Evolutionary conservation across 208 protist genomes (phyloP).

Genomic region (Trypanosoma rangeli): DNA sequence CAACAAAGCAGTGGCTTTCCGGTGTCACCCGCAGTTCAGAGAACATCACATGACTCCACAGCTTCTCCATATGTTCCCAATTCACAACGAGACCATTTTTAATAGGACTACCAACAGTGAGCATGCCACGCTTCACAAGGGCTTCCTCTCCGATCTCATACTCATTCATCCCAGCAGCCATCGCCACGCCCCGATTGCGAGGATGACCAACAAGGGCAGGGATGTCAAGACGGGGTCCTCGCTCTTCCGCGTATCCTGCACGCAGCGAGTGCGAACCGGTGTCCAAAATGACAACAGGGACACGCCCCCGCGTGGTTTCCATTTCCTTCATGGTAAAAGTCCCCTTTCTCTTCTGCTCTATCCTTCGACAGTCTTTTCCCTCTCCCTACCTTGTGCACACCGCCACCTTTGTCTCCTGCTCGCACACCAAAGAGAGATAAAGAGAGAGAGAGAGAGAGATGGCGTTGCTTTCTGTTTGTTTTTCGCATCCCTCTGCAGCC

Average conservation of each 20-base stretch:
- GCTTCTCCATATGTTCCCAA: constrained; percentile 92
- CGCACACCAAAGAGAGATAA: neutral
- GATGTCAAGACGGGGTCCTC: constrained; percentile 80
- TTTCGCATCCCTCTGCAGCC: neutral
- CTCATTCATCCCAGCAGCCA: constrained; percentile 91
- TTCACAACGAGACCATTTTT: constrained; percentile 76
- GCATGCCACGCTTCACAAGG: constrained; percentile 80
- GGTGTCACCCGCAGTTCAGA: constrained; percentile 87
- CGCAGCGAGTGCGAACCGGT: constrained; percentile 76
- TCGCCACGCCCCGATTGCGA: constrained; percentile 87
- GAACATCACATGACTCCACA: constrained; percentile 93
- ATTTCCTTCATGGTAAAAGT: constrained; percentile 1
- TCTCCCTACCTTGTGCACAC: neutral
- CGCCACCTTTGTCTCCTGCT: neutral
- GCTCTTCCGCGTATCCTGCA: constrained; percentile 86
- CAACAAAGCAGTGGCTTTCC: constrained; percentile 90
- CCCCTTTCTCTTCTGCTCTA: neutral
- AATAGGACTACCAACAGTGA: constrained; percentile 70
- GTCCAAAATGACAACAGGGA: constrained; percentile 72
- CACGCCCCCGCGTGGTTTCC: constrained; percentile 21
- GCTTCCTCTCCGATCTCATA: constrained; percentile 88
- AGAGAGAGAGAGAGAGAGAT: neutral
- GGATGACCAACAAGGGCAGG: constrained; percentile 89
- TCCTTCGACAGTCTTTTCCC: neutral
- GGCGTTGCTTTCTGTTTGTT: neutral